Base-by-base conservation (phyloP, 2,329 filamentous ascomycete genomes). In the Ophiocordyceps sinensis region DNA sequence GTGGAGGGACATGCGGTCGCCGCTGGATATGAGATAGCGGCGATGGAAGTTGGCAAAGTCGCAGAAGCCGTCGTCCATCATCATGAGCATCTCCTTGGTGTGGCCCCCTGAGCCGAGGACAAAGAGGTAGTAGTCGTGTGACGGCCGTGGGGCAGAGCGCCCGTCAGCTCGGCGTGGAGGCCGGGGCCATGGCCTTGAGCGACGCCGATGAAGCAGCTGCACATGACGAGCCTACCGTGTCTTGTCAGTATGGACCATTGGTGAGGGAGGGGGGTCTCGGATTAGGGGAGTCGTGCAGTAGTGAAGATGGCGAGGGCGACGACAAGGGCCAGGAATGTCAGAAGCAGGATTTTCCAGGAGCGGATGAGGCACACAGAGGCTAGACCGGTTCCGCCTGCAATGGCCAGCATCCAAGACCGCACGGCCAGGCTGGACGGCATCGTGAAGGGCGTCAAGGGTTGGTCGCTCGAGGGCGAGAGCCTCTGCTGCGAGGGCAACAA, bases 101-200 rank as follows among this genome's bases (percentile, higher is more conserved):
- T 98, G 91, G 1, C 91, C 91, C 28, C 91, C 91, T 3, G 85
- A 93, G 40, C 91, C 91, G 21, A 96, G 80, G 23, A 96, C 79
- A 47, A 94, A 74, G 28, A 94, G 67, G 41, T 87, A 67, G 58
- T 88, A 73, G 23, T 63, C 62, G n/a, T 35, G 32, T 5, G 32
- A 15, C 5, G 14, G 4, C 15, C 14, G 32, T 14, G 5, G 32
- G 17, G 9, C 4, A 10, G 32, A 31, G 12, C 8, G 30, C 11
- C n/a, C 30, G 30, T n/a, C 30, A n/a, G 30, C 12, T 11, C 12
- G 30, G 5, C n/a, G 30, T 11, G 12, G 30, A 13, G 8, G 12
- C 28, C 5, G 5, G 11, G 49, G 39, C 49, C 47, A 49, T 35
- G 37, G 42, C n/a, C 32, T 38, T n/a, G 40, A 15, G 29, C 48